Conservation (phyloP, 192 early-diverging fungal species). For the Ambispora gerdemannii region DNA sequence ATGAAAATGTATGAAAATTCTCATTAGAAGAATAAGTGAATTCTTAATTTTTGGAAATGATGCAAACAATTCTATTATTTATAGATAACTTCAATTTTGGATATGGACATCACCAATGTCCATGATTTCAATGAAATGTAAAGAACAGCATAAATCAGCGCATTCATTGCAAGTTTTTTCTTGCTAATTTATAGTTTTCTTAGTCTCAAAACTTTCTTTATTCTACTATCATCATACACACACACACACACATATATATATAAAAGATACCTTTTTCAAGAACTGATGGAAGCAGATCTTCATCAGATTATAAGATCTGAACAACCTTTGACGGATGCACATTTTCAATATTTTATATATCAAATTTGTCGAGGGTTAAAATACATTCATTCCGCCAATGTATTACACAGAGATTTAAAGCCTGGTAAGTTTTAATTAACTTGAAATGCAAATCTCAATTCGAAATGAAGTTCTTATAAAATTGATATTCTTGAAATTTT, state of each 20-base stretch:
- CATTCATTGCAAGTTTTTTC: not conserved
- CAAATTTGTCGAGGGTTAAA: slow-evolving; percentile 97
- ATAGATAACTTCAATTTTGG: slow-evolving; percentile 81
- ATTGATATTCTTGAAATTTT: not conserved
- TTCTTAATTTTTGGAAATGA: too few species aligned
- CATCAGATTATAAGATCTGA: slow-evolving; percentile 93
- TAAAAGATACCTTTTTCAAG: slow-evolving; percentile 85
- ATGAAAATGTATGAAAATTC: slow-evolving; percentile 71
- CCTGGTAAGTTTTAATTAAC: slow-evolving; percentile 52
- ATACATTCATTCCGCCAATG: slow-evolving; percentile 98
- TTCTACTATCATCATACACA: too few species aligned
- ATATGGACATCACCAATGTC: slow-evolving; percentile 85
- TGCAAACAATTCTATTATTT: too few species aligned
- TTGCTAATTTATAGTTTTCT: not conserved
- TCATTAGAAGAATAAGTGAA: not conserved
- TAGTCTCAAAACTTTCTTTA: not conserved
- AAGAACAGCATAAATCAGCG: slow-evolving; percentile 19
- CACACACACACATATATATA: too few species aligned
- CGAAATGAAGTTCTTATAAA: too few species aligned
- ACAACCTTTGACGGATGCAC: slow-evolving; percentile 92
- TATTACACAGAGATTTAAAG: slow-evolving; percentile 95
- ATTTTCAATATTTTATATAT: slow-evolving; percentile 98
- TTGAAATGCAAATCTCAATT: not conserved
- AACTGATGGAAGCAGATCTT: slow-evolving; percentile 99
- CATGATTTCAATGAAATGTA: slow-evolving; percentile 91